Conservation (phyloP, 2,329 filamentous ascomycete genomes). For the Aspergillus terreus region DNA sequence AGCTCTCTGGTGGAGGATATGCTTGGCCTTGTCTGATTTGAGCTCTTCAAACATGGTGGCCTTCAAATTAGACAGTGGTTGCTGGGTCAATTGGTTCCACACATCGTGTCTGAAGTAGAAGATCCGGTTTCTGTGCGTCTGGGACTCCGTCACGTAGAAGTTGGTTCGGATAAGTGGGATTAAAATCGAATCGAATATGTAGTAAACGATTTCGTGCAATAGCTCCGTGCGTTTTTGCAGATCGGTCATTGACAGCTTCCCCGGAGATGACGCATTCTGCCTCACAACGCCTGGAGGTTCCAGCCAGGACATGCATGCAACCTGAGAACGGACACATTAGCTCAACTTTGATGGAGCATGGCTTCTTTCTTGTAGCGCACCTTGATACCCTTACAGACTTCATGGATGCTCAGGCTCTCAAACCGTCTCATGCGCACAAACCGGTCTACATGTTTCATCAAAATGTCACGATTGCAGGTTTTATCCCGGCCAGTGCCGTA, state of each 20-base stretch:
- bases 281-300: constrained; percentile 46
- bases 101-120: constrained; percentile 96
- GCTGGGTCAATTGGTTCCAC: constrained; percentile 74
- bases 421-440: constrained; percentile 77
- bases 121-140: constrained; percentile 69
- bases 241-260: constrained; percentile 68
- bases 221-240: constrained; percentile 72
- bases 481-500: constrained; percentile 62
- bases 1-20: constrained; percentile 57
- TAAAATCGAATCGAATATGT: constrained; percentile 84
- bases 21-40: constrained; percentile 52
- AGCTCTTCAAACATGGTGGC: constrained; percentile 75
- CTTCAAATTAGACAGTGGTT: constrained; percentile 66
- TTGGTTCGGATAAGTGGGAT: constrained; percentile 82
- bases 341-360: neutral
- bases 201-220: constrained; percentile 83
- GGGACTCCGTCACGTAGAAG: constrained; percentile 94
- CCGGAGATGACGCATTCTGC: constrained; percentile 22
- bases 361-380: constrained; percentile 41
- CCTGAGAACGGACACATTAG: constrained; percentile 42
- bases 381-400: constrained; percentile 71
- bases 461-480: constrained; percentile 55
- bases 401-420: constrained; percentile 75
- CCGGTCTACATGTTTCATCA: constrained; percentile 68
- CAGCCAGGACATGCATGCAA: constrained; percentile 71